Percentiles rank a stretch among this genome's conserved stretches.
Conservation (phyloP, 2,329 filamentous ascomycete species). For the Aspergillus sp. region DNA sequence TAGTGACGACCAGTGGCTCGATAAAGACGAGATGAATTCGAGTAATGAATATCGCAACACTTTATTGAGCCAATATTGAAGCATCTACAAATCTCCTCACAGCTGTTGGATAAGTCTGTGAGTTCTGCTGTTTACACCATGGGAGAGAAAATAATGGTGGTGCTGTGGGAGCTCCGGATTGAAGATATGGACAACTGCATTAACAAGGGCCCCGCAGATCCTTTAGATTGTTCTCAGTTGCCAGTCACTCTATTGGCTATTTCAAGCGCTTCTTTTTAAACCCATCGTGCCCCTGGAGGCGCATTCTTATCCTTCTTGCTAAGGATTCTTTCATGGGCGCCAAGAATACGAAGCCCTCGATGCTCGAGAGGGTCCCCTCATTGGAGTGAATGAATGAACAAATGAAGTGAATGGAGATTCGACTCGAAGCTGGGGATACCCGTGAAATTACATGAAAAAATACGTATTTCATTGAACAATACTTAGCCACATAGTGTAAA, state of each 20-base stretch:
- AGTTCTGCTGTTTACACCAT: not conserved
- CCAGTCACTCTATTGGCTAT: not conserved
- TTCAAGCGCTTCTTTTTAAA: not conserved
- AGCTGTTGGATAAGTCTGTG: not conserved
- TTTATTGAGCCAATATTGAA: not conserved
- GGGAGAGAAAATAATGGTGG: not conserved
- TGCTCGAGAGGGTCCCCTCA: not conserved
- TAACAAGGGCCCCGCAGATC: not conserved
- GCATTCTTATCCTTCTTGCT: not conserved
- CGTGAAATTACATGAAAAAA: not conserved
- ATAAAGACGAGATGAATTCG: not conserved
- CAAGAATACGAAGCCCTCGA: not conserved
- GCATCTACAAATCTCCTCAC: not conserved
- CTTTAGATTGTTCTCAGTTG: not conserved
- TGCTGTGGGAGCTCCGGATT: not conserved
- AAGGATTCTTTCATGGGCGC: not conserved
- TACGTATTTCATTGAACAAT: not conserved
- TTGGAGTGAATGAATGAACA: not conserved
- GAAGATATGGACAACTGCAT: not conserved
- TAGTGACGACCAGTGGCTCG: not conserved
- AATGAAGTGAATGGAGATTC: not conserved
- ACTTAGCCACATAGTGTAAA: not conserved
- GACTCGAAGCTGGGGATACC: not conserved
- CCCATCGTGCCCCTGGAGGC: not conserved
- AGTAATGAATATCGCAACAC: not conserved